Evolutionary conservation across 208 protist species (phyloP).

Genomic region (Herpetomonas samuelpessoai): DNA sequence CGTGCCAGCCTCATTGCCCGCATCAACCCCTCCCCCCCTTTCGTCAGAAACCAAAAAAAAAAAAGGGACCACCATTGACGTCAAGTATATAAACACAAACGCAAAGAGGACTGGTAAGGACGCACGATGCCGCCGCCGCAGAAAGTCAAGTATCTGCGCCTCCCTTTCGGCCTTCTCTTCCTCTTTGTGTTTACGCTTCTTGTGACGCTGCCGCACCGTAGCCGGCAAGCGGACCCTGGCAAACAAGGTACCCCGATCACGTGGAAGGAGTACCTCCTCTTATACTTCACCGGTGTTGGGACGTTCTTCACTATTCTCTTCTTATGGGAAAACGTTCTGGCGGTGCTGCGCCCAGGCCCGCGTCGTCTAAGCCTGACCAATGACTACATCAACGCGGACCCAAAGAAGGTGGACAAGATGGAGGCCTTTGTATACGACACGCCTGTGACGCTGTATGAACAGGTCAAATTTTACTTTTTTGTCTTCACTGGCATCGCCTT

Average conservation of each 20-base stretch:
- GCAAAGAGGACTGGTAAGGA: too few relatives aligned
- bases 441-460: constrained; percentile 65
- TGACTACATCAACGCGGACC: constrained; percentile 59
- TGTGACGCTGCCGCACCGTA: background rate
- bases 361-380: constrained; percentile 45
- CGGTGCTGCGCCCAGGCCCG: constrained; percentile 29
- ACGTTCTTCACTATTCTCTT: constrained; percentile 28
- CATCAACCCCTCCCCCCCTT: too few relatives aligned
- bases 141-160: constrained; percentile 10
- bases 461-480: constrained; percentile 67
- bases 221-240: background rate
- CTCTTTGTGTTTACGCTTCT: constrained; percentile 6
- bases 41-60: too few relatives aligned
- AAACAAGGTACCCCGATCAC: background rate
- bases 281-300: constrained; percentile 1
- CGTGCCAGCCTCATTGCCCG: too few relatives aligned
- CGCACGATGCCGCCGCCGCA: background rate
- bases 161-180: constrained; percentile 14
- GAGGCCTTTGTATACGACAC: constrained; percentile 76
- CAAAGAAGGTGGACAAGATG: constrained; percentile 43
- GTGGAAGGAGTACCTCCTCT: background rate
- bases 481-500: constrained; percentile 57
- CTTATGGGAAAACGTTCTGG: constrained; percentile 39
- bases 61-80: too few relatives aligned
- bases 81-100: too few relatives aligned